phyloP scores from a whole-genome alignment of 768 basidiomycete genomes.

The Boletus rex-veris region DNA sequence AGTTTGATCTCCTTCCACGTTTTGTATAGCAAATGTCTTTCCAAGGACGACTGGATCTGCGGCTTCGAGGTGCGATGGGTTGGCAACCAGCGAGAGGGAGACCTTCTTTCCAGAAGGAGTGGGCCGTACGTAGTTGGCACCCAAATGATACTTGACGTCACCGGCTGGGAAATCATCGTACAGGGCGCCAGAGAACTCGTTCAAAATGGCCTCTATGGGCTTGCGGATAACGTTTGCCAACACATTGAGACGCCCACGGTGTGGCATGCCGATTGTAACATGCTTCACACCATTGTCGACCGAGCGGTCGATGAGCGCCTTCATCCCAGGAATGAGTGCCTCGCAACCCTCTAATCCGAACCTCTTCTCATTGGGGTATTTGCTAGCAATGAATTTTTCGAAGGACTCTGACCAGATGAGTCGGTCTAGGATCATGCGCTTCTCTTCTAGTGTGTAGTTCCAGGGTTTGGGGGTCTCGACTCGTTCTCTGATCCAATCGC shows the following conservation, averaged over 20 bases:
- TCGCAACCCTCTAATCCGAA: conserved; percentile 99
- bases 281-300: conserved; percentile 95
- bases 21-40: conserved; percentile 96
- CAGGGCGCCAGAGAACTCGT: conserved; percentile 85
- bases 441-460: conserved; percentile 98
- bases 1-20: conserved; percentile 84
- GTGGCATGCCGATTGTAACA: conserved; percentile 98
- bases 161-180: conserved; percentile 81
- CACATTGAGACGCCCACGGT: conserved; percentile 97
- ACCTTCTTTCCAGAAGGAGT: conserved; percentile 99
- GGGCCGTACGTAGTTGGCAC: conserved; percentile 97
- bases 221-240: conserved; percentile 98
- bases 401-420: conserved; percentile 99
- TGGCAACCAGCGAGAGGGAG: conserved; percentile 94
- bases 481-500: conserved; percentile 98
- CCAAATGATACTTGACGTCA: conserved; percentile 99
- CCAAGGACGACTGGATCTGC: conserved; percentile 98
- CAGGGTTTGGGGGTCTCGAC: conserved; percentile 94
- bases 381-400: conserved; percentile 97
- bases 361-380: conserved; percentile 99
- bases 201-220: conserved; percentile 95
- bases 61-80: conserved; percentile 97
- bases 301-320: conserved; percentile 97
- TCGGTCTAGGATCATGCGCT: conserved; percentile 97
- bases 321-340: conserved; percentile 97